A percentile compares a stretch with the other conserved stretches of the same genome.
Evolutionary conservation across 345 rosid species (phyloP).

Genomic region (Eucalyptus pauciflora): DNA sequence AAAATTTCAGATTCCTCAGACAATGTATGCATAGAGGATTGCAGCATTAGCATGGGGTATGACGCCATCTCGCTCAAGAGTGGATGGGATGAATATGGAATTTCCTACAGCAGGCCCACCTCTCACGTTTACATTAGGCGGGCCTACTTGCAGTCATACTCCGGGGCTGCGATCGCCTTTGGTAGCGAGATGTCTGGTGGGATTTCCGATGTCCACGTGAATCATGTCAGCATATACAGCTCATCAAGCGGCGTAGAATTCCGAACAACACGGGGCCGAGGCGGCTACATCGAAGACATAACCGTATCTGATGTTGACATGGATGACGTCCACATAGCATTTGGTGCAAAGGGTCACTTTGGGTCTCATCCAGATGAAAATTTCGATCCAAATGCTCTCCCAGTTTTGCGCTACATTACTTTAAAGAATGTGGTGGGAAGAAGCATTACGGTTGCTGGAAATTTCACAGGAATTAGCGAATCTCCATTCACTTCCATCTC

Average conservation of each 20-base stretch:
- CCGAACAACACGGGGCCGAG: slow-evolving; percentile 72
- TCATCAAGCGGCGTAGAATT: slow-evolving; percentile 58
- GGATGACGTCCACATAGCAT: slow-evolving; percentile 25
- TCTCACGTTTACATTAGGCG: slow-evolving; percentile 43
- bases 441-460: slow-evolving; percentile 49
- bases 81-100: slow-evolving; percentile 97
- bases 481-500: slow-evolving; percentile 71
- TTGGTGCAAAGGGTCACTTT: slow-evolving; percentile 39
- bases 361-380: slow-evolving; percentile 82
- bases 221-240: not conserved
- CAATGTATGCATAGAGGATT: slow-evolving; percentile 74
- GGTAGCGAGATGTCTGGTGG: no score
- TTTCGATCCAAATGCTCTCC: slow-evolving; percentile 58
- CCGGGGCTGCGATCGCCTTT: slow-evolving; percentile 30
- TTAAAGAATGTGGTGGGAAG: slow-evolving; percentile 46
- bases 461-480: slow-evolving; percentile 59
- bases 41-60: slow-evolving; percentile 57
- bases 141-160: slow-evolving; percentile 52
- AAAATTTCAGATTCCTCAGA: slow-evolving; percentile 71
- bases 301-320: slow-evolving; percentile 34
- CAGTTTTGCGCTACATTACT: slow-evolving; percentile 25
- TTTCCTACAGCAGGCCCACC: slow-evolving; percentile 58
- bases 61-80: slow-evolving; percentile 77
- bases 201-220: no score
- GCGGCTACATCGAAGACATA: slow-evolving; percentile 67